Evolutionary conservation across 2,329 filamentous ascomycete genomes (phyloP), one percentile per base, ranked within the genome.

Genomic region (Penicillium sclerotiorum): DNA sequence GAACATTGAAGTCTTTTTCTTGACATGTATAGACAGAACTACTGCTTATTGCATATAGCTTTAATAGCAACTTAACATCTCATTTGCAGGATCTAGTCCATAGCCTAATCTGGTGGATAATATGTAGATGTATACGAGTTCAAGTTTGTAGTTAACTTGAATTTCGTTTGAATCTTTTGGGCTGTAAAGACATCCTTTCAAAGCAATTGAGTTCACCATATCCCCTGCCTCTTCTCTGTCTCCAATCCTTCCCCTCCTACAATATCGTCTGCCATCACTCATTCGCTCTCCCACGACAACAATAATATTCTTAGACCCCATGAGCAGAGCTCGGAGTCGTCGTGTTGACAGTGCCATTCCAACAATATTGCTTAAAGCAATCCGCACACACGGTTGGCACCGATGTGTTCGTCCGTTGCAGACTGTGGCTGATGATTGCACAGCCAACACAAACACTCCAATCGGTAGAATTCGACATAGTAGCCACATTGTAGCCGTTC

Each of bases 391-490:
- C 81, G 0, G 78, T 74, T 0, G 90, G 90, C 1, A 89, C 77
- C 0, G 73, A 50, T 0, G 85, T 85, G 20, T 78, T 76, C 1
- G 87, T 90, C 48, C 88, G 80, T 47, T 81, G 75, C 57, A 91
- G 80, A 66, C 84, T 88, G 52, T 90, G 80, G 44, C 79, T 80
- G n/a, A 95, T 77, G 37, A 92, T 83, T 7, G 90, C 90, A 70
- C 90, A 95, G 18, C 84, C 89, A 6, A 93, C 84, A 60, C 91
- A 95, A 5, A 82, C 78, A 1, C 85, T 78, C 91, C 91, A 95
- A 50, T 84, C 68, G 5, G 88, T 89, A 40, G 79, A 81, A 71
- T 95, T 95, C 46, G 82, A 88, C 73, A 86, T 84, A 0, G 89
- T 94, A 3, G 83, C 90, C 8, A 85, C 81, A 57, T 90, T 81